Evolutionary conservation across 2,329 filamentous ascomycete genomes (phyloP).

Genomic region (Fusarium robinianum): DNA sequence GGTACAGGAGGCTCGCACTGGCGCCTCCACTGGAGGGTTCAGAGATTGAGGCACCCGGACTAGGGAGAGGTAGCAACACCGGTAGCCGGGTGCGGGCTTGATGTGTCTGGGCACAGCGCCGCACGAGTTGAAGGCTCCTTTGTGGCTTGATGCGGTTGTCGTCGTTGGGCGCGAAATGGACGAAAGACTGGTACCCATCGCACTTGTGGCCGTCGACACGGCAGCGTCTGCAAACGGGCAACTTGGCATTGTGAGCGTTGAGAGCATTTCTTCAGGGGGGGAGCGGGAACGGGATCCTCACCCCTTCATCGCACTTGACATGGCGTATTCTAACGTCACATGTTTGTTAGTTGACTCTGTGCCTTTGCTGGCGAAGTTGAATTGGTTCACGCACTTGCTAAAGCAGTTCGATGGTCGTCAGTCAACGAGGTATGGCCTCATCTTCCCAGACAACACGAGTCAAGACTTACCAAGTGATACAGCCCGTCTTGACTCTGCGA

Average conservation of each 20-base stretch:
- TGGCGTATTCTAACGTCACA: conserved; percentile 19
- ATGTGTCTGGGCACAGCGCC: no score
- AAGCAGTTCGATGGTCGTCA: no score
- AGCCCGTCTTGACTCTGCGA: conserved; percentile 20
- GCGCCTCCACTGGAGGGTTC: no score
- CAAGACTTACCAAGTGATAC: conserved; percentile 21
- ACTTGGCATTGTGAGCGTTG: no score
- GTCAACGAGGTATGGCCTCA: no score
- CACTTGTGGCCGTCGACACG: conserved; percentile 15
- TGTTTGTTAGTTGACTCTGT: background rate
- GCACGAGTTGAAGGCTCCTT: no score
- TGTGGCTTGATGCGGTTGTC: no score
- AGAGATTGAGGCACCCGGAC: no score
- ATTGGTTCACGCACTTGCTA: conserved; percentile 20
- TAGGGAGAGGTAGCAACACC: no score
- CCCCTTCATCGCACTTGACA: conserved; percentile 26
- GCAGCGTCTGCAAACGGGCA: conserved; percentile 15
- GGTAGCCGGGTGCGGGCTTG: no score
- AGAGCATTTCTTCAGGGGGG: no score
- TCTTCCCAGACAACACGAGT: background rate
- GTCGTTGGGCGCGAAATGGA: conserved; percentile 2
- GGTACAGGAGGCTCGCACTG: conserved; percentile 5
- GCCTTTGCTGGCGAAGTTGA: background rate
- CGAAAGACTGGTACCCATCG: conserved; percentile 18
- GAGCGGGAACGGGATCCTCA: no score